These are phyloP conservation scores for Kodamaea kakaduensis DNA, from an alignment of 805 yeast species.

Conservation along the genomic window DNA sequence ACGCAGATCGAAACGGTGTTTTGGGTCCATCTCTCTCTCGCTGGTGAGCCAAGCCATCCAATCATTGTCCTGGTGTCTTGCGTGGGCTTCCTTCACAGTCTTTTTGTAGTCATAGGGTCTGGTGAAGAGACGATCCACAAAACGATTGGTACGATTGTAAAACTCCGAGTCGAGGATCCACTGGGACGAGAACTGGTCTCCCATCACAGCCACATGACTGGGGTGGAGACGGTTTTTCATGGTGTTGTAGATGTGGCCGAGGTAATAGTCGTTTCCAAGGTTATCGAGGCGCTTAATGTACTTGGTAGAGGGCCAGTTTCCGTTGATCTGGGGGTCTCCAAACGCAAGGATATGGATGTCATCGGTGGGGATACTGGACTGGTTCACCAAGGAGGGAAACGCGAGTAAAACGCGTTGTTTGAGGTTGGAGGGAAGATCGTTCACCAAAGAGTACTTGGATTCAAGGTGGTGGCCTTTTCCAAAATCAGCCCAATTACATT, in stretches of 20 bases:
- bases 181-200: conserved; percentile 89
- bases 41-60: conserved; percentile 46
- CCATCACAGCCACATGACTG: conserved; percentile 81
- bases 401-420: conserved; percentile 17
- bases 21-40: conserved; percentile 38
- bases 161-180: conserved; percentile 92
- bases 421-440: conserved; percentile 14
- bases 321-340: conserved; percentile 97
- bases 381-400: conserved; percentile 20
- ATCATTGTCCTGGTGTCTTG: conserved; percentile 50
- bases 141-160: conserved; percentile 71
- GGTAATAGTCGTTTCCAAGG: conserved; percentile 82
- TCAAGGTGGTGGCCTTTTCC: conserved; percentile 7
- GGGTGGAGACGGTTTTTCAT: conserved; percentile 68
- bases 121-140: conserved; percentile 64
- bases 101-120: conserved; percentile 49
- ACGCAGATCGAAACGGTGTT: conserved; percentile 31
- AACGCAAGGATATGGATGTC: conserved; percentile 71
- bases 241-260: conserved; percentile 74
- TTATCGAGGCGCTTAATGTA: conserved; percentile 75
- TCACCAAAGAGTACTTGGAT: conserved; percentile 10
- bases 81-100: conserved; percentile 45
- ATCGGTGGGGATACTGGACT: conserved; percentile 20
- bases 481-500: conserved; percentile 58
- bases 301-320: conserved; percentile 69